These are phyloP conservation scores for Opeltia flavorubescens DNA, from an alignment of 495 filamentous ascomycete genomes.

Conservation along the genomic window DNA sequence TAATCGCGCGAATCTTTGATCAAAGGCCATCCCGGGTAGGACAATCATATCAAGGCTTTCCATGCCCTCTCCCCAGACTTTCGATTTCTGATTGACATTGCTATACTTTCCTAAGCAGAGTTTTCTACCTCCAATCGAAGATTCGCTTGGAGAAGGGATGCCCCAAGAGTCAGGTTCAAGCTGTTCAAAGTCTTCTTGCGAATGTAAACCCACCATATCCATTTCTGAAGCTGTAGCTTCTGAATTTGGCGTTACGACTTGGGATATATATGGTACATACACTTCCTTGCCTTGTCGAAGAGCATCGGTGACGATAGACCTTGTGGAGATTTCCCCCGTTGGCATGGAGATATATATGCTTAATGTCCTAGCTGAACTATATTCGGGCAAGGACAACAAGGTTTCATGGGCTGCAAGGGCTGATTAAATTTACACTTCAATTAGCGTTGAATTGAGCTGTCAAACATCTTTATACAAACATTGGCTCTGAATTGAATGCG, in stretches of 20 bases:
- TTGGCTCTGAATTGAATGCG: constrained; percentile 45
- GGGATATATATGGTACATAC: constrained; percentile 81
- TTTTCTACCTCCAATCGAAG: constrained; percentile 45
- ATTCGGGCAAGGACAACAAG: constrained; percentile 49
- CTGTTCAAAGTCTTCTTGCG: constrained; percentile 58
- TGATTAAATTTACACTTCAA: constrained; percentile 22
- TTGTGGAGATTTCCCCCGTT: constrained; percentile 65
- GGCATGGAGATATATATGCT: constrained; percentile 93
- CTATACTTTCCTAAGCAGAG: constrained; percentile 50
- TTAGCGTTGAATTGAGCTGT: too few species aligned
- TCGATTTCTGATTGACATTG: not conserved
- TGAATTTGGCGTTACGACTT: constrained; percentile 27
- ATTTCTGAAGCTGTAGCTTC: constrained; percentile 48
- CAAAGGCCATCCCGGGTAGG: constrained; percentile 91
- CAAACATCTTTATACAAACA: constrained; percentile 41
- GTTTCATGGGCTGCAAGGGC: constrained; percentile 42
- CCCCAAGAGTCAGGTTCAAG: constrained; percentile 76
- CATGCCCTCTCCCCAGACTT: not conserved
- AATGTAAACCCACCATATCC: constrained; percentile 79
- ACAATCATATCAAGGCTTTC: constrained; percentile 56
- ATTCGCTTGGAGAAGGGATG: constrained; percentile 61
- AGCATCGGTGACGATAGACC: constrained; percentile 65
- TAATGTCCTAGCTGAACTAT: constrained; percentile 55
- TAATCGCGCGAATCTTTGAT: constrained; percentile 55
- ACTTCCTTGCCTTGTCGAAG: constrained; percentile 64